Conservation (phyloP, 225 moss, liverwort and hornwort genomes). For the Physcomitrium patens region DNA sequence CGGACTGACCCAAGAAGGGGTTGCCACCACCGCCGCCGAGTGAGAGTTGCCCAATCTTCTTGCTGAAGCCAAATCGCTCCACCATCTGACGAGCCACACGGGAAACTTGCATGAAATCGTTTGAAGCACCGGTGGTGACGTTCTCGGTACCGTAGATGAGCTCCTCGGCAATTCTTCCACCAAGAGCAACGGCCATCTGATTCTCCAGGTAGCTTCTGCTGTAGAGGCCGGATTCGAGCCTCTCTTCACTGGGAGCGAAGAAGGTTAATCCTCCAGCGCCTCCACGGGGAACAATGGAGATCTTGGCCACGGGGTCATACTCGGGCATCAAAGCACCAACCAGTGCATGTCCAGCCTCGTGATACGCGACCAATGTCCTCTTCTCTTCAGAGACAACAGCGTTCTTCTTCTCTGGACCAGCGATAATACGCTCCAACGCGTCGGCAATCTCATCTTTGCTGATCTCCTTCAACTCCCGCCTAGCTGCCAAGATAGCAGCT, state of each 20-base stretch:
- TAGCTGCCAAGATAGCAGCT: slow-evolving; percentile 74
- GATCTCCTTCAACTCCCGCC: slow-evolving; percentile 79
- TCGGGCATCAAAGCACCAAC: slow-evolving; percentile 86
- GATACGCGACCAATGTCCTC: slow-evolving; percentile 76
- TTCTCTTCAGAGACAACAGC: slow-evolving; percentile 83
- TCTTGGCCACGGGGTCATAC: slow-evolving; percentile 81
- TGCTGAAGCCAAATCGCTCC: slow-evolving; percentile 82
- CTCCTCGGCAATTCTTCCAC: slow-evolving; percentile 84
- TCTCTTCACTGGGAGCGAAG: slow-evolving; percentile 86
- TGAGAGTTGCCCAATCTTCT: slow-evolving; percentile 75
- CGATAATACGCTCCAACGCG: slow-evolving; percentile 75
- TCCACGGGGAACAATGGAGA: slow-evolving; percentile 81
- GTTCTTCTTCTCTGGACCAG: slow-evolving; percentile 84
- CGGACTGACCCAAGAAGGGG: slow-evolving; percentile 75
- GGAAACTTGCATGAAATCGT: slow-evolving; percentile 89
- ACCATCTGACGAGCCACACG: slow-evolving; percentile 85
- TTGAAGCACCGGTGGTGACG: slow-evolving; percentile 77
- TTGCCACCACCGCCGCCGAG: slow-evolving; percentile 79
- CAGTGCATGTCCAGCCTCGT: slow-evolving; percentile 81
- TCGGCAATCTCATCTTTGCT: slow-evolving; percentile 87
- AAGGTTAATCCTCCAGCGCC: slow-evolving; percentile 87
- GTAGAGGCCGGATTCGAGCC: slow-evolving; percentile 78
- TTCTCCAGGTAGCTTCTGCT: slow-evolving; percentile 79
- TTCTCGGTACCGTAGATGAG: slow-evolving; percentile 78
- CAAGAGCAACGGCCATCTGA: slow-evolving; percentile 83